Percentiles rank a stretch among this genome's conserved stretches.
Conservation (phyloP, 768 basidiomycete genomes). For the Lactarius evosmus region DNA sequence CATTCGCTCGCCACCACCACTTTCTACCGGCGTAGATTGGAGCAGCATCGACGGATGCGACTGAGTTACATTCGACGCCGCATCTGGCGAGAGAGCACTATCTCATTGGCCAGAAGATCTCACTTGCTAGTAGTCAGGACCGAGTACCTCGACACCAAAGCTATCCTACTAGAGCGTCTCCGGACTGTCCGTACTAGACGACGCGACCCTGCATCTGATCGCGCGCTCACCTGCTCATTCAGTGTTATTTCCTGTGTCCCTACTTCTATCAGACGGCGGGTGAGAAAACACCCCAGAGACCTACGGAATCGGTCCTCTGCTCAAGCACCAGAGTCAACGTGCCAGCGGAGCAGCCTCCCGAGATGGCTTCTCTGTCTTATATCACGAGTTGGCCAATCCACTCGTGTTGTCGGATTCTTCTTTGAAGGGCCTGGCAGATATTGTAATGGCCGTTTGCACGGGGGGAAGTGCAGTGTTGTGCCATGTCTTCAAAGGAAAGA, state of each 20-base stretch:
- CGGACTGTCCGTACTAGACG: too few species aligned
- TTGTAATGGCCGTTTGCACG: neutral
- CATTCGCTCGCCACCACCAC: neutral
- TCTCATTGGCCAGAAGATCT: neutral
- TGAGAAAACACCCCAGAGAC: neutral
- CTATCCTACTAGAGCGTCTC: neutral
- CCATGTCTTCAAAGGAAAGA: neutral
- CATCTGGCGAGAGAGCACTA: neutral
- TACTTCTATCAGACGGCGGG: neutral
- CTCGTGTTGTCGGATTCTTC: neutral
- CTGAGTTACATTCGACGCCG: neutral
- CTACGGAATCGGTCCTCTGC: neutral
- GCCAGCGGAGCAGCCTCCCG: neutral
- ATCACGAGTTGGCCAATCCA: slow-evolving; percentile 5
- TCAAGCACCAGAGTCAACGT: neutral
- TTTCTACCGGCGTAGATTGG: neutral
- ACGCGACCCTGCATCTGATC: too few species aligned
- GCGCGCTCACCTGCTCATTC: too few species aligned
- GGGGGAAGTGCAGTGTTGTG: neutral
- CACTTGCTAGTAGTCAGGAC: neutral
- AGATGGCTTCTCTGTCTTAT: slow-evolving; percentile 7
- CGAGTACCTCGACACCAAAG: neutral
- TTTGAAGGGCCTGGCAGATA: neutral
- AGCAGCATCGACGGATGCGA: neutral
- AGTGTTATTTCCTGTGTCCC: slow-evolving; percentile 7